Evolutionary conservation across 805 yeast genomes (phyloP), one percentile per base, ranked within the genome.

Genomic region (Cyberlindnera japonica): DNA sequence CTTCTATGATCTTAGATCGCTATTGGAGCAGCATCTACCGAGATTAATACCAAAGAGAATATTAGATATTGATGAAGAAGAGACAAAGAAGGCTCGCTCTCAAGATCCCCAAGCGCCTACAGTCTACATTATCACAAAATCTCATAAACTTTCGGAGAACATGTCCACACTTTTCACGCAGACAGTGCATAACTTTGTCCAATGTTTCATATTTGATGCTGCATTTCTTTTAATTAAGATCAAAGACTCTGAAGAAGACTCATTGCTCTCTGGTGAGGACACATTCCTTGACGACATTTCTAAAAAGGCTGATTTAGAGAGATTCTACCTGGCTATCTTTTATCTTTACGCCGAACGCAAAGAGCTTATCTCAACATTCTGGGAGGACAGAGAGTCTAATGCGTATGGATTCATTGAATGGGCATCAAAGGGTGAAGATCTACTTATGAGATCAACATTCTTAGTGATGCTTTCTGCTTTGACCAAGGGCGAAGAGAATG

Each of bases 351-450:
- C 74, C 20, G 70, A 75, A 14, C 69, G 95, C 41, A 77, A 81
- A 1, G 71, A 72, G 1, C 63, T 81, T 7, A 74, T 84, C 12
- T 54, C 69, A 2, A 62, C 65, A 11, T 83, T 86, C 54, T 90
- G 96, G 95, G 58, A 62, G 11, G 86, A 83, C 47, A 66, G 74
- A 15, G 79, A 74, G 38, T 74, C 82, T 12, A 79, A 80, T 42
- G 68, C 87, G 2, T 71, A 77, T 54, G 97, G 96, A 0, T 90
- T 93, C 49, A 68, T 91, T 29, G 77, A 76, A 40, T 93, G 98
- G 98, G 95, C 95, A 0, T 70, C 93, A 2, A 79, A 77, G 44
- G 80, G 85, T 53, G 88, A 81, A 45, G 87, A 87, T 13, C 81
- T 91, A 9, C 67, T 88, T 35, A 86, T 89, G 66, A 76, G 87